Evolutionary conservation across 352 stramenopile species (phyloP).

Genomic region (Lagenidium giganteum): DNA sequence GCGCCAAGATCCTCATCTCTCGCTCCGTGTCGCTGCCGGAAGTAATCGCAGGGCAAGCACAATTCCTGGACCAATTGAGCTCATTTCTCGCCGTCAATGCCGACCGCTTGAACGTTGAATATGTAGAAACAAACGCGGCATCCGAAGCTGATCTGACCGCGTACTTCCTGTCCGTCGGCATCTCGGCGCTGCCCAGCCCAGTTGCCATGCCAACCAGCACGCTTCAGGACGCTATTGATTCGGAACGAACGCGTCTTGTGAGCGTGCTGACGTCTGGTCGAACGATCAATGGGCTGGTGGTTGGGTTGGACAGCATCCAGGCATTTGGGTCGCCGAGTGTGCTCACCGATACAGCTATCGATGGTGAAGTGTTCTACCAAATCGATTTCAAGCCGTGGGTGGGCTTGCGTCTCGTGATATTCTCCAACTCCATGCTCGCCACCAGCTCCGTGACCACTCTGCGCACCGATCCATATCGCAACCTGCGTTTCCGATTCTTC

Average conservation of each 20-base stretch:
- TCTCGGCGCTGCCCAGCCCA: slow-evolving; percentile 17
- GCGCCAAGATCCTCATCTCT: slow-evolving; percentile 21
- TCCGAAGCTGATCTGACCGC: slow-evolving; percentile 6
- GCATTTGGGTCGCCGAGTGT: slow-evolving; percentile 17
- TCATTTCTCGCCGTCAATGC: slow-evolving; percentile 11
- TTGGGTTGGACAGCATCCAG: slow-evolving; percentile 15
- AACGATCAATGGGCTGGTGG: slow-evolving; percentile 5
- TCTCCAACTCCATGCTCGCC: background rate
- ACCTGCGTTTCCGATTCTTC: slow-evolving; percentile 24
- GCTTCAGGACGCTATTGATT: slow-evolving; percentile 5
- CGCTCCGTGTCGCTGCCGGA: slow-evolving; percentile 19
- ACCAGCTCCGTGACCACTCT: background rate
- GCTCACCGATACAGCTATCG: slow-evolving; percentile 12
- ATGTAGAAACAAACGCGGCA: slow-evolving; percentile 18
- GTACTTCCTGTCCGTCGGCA: slow-evolving; percentile 15
- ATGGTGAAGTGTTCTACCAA: slow-evolving; percentile 23
- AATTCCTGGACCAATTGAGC: slow-evolving; percentile 21
- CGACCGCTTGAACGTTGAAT: slow-evolving; percentile 19
- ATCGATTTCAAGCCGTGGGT: slow-evolving; percentile 27
- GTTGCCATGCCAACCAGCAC: background rate
- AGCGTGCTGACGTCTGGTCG: slow-evolving; percentile 10
- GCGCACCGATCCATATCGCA: slow-evolving; percentile 12
- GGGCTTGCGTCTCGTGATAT: slow-evolving; percentile 9
- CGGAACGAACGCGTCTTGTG: slow-evolving; percentile 18
- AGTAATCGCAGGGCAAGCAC: slow-evolving; percentile 16